Percentiles rank a stretch among this genome's conserved stretches.
Evolutionary conservation across 2,329 filamentous ascomycete genomes (phyloP).

Genomic region (Talaromyces sp.): DNA sequence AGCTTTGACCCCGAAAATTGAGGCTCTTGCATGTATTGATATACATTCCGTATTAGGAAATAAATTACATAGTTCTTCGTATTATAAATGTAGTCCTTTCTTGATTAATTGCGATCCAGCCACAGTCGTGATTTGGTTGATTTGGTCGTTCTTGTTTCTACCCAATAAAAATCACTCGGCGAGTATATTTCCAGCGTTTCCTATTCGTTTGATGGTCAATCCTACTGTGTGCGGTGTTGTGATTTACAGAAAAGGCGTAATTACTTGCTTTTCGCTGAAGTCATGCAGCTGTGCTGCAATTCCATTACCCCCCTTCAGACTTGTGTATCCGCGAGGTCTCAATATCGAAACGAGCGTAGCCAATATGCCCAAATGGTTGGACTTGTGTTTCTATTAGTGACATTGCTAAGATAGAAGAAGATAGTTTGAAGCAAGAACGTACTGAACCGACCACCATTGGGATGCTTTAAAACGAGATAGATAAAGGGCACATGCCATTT

Average conservation of each 20-base stretch:
- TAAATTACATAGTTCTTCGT: neutral
- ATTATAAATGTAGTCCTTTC: neutral
- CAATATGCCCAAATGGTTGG: neutral
- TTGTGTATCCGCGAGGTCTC: neutral
- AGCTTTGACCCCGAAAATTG: neutral
- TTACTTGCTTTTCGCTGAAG: neutral
- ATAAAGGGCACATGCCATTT: neutral
- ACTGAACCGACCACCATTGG: neutral
- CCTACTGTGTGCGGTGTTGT: too few species aligned
- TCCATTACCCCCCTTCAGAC: neutral
- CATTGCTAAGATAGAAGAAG: neutral
- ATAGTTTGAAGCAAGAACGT: neutral
- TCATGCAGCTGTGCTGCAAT: neutral
- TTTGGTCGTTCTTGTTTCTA: neutral
- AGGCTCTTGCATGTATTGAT: neutral
- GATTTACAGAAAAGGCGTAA: neutral
- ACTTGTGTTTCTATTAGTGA: neutral
- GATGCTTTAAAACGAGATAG: neutral
- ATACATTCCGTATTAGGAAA: neutral
- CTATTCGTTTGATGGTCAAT: neutral
- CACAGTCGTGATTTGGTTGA: too few species aligned
- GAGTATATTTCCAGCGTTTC: neutral
- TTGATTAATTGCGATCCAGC: too few species aligned
- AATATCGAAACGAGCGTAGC: neutral
- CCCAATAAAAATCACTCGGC: neutral